Base-by-base conservation (phyloP, 2,329 filamentous ascomycete species). In the Sclerotinia nivalis region DNA sequence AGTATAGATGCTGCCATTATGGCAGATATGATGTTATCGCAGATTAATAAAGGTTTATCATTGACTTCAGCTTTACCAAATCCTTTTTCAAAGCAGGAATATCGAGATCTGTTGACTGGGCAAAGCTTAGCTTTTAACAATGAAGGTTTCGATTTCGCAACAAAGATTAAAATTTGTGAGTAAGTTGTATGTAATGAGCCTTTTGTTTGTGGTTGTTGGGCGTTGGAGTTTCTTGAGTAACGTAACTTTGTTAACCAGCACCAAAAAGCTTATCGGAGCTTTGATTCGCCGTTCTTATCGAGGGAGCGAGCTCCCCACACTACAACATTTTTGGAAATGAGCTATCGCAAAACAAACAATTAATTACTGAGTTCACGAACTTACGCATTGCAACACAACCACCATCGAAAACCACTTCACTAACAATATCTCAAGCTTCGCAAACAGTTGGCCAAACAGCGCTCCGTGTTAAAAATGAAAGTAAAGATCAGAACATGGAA, bases 401-500 rank as follows among this genome's bases (percentile, higher is more conserved):
- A 52, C 37, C 49, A 28, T 43, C 10, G 1, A 12, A 55, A 43
- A n/a, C 25, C 13, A 28, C 37, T 43, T 66, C 43, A 28, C 18
- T 50, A 55, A 7, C 1, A 9, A 54, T 64, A 56, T 43, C 40
- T 59, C 40, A 45, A 58, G 25, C 37, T 45, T 25, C 20, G 12
- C 40, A 37, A 47, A 31, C 4, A 43, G 12, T 31, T 18, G 13
- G 37, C 12, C 5, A 58, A 47, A 15, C 20, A 1, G 25, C 52
- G 22, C 13, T 10, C n/a, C n/a, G n/a, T 25, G 1, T 18, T 43
- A n/a, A 74, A 18, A 15, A 99, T 99, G 96, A 98, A 97, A 82
- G 93, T 98, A 83, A 96, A 89, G 61, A 96, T 98, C 82, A 92
- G 91, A 77, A 88, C 93, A 79, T 98, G 95, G 93, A 91, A 96